Evolutionary conservation across 1,284 basidiomycete species (phyloP).

Genomic region (Flammula alnicola): DNA sequence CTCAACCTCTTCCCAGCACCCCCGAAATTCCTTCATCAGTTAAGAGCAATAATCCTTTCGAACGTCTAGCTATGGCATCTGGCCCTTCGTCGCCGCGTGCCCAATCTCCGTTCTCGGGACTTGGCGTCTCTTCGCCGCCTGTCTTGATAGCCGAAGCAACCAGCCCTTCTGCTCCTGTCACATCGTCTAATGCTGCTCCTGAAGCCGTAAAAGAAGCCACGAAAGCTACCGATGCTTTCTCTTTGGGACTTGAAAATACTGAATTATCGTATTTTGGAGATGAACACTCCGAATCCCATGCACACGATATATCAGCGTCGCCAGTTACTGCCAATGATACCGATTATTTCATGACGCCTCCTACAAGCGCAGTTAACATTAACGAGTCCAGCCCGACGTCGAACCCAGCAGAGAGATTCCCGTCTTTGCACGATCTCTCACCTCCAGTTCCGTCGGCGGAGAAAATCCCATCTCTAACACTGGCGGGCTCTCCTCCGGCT

Average conservation of each 20-base stretch:
- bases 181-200: neutral
- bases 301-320: conserved; percentile 30
- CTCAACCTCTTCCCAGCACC: conserved; percentile 70
- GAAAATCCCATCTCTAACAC: neutral
- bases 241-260: conserved; percentile 2
- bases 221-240: conserved; percentile 6
- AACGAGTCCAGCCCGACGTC: conserved; percentile 17
- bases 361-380: conserved; percentile 44
- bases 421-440: conserved; percentile 46
- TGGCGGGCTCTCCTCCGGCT: neutral
- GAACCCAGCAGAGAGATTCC: conserved; percentile 44
- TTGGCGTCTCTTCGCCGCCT: conserved; percentile 39
- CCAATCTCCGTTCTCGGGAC: conserved; percentile 61
- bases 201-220: conserved; percentile 6
- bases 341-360: conserved; percentile 67
- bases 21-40: conserved; percentile 55
- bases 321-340: conserved; percentile 45
- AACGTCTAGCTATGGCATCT: conserved; percentile 62
- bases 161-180: conserved; percentile 13
- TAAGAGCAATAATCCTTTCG: conserved; percentile 95
- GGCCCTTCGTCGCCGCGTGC: conserved; percentile 52
- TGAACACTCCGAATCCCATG: conserved; percentile 11
- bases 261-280: conserved; percentile 19
- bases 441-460: conserved; percentile 13
- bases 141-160: conserved; percentile 28